Evolutionary conservation across 148 eudicot genomes (phyloP).

Genomic region (Camellia granthamiana): DNA sequence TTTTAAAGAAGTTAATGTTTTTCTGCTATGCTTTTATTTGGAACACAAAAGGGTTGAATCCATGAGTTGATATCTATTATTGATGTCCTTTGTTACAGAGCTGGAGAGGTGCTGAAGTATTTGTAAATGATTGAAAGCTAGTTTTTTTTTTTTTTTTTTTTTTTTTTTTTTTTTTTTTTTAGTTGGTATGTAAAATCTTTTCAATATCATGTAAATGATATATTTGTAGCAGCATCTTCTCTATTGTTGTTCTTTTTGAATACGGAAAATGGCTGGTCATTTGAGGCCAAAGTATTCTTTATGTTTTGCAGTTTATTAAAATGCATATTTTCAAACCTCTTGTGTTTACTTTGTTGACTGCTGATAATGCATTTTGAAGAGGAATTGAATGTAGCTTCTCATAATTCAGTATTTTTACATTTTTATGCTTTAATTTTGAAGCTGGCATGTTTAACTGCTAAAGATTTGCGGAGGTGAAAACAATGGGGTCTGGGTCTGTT

Average conservation of each 20-base stretch:
- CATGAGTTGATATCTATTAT: background rate
- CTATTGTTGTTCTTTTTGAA: background rate
- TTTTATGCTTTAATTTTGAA: too few relatives aligned
- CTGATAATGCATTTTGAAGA: background rate
- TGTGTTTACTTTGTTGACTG: background rate
- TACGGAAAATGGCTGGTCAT: background rate
- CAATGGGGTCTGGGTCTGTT: too few relatives aligned
- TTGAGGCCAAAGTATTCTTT: background rate
- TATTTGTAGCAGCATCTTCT: background rate
- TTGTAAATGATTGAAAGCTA: conserved; percentile 5
- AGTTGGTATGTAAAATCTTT: background rate
- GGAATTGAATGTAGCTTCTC: conserved; percentile 5
- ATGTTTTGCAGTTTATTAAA: background rate
- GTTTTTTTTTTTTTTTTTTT: background rate
- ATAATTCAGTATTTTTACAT: too few relatives aligned
- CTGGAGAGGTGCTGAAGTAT: background rate
- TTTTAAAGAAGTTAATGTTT: background rate
- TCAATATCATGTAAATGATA: background rate
- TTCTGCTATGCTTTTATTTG: background rate
- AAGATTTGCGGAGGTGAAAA: too few relatives aligned
- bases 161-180: too few relatives aligned
- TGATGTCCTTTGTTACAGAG: background rate
- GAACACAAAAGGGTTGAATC: background rate
- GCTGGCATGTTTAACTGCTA: too few relatives aligned
- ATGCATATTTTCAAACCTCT: background rate